Evolutionary conservation across 257 asterid genomes (phyloP).

Genomic region (Capsicum chinense): DNA sequence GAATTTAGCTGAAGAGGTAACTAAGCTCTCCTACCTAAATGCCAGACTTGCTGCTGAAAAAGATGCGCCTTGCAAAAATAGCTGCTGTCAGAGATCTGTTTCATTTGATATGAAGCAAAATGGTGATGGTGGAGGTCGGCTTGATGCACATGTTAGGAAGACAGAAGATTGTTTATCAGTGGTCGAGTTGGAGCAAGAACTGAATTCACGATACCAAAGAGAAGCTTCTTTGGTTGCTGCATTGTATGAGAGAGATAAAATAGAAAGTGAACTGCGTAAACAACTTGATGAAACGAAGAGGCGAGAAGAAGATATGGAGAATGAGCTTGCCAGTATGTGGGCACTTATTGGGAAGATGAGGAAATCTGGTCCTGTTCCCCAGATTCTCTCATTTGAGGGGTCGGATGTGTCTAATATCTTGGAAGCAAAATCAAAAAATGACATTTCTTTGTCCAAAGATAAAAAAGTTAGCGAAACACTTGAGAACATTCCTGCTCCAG

Average conservation of each 20-base stretch:
- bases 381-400: conserved; percentile 36
- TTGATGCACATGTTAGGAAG: conserved; percentile 43
- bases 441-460: conserved; percentile 36
- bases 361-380: conserved; percentile 41
- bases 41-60: conserved; percentile 59
- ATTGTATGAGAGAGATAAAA: conserved; percentile 69
- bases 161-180: conserved; percentile 51
- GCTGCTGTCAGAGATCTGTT: conserved; percentile 52
- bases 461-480: conserved; percentile 37
- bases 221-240: conserved; percentile 85
- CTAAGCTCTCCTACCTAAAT: conserved; percentile 76
- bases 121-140: conserved; percentile 35
- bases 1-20: conserved; percentile 79
- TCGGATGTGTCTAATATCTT: conserved; percentile 28
- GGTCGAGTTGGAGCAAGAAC: conserved; percentile 71
- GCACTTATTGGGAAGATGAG: conserved; percentile 56
- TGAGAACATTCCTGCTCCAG: conserved; percentile 34
- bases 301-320: conserved; percentile 66
- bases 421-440: conserved; percentile 35
- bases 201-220: conserved; percentile 67
- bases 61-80: conserved; percentile 49
- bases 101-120: conserved; percentile 46
- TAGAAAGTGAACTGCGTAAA: conserved; percentile 73
- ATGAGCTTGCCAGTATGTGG: conserved; percentile 74
- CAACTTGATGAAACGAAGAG: conserved; percentile 69